Percentiles rank a stretch among this genome's conserved stretches.
Evolutionary conservation across 805 yeast genomes (phyloP).

Genomic region (Metschnikowia lachancei): DNA sequence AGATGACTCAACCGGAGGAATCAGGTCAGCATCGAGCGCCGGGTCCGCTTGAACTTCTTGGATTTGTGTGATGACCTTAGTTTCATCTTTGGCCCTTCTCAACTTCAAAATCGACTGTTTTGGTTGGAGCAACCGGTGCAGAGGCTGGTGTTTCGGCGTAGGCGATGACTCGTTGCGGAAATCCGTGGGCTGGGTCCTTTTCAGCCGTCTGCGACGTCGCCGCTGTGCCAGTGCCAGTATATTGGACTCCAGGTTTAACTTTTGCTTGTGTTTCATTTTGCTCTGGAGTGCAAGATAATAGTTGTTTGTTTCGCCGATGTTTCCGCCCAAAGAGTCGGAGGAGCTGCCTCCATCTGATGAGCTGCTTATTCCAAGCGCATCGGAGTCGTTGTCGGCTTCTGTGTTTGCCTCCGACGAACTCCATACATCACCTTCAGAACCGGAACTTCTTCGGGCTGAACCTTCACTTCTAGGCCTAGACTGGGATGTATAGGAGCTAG

Average conservation of each 20-base stretch:
- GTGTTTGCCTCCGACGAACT: slow-evolving; percentile 25
- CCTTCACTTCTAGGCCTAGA: not conserved
- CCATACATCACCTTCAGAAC: slow-evolving; percentile 22
- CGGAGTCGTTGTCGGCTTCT: slow-evolving; percentile 16
- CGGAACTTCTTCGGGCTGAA: too few relatives aligned
- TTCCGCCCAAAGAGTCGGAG: slow-evolving; percentile 6
- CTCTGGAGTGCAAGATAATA: slow-evolving; percentile 20
- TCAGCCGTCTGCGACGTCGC: too few relatives aligned
- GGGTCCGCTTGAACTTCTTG: not conserved
- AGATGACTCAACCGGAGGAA: not conserved
- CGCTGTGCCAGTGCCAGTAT: too few relatives aligned
- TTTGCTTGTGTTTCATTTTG: slow-evolving; percentile 12
- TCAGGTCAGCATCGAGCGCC: not conserved
- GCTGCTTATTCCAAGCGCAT: slow-evolving; percentile 1
- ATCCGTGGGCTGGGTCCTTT: not conserved
- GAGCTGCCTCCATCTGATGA: slow-evolving; percentile 5
- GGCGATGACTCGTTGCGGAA: slow-evolving; percentile 2
- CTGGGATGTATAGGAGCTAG: not conserved
- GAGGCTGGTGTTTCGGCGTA: slow-evolving; percentile 36
- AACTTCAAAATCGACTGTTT: slow-evolving; percentile 40
- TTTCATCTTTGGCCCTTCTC: not conserved
- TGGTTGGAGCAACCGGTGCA: slow-evolving; percentile 41
- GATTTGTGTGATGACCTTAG: not conserved
- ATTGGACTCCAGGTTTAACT: not conserved
- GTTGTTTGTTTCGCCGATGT: slow-evolving; percentile 19